Conservation (phyloP, 179 eudicot species). For the Vitellaria paradoxa region DNA sequence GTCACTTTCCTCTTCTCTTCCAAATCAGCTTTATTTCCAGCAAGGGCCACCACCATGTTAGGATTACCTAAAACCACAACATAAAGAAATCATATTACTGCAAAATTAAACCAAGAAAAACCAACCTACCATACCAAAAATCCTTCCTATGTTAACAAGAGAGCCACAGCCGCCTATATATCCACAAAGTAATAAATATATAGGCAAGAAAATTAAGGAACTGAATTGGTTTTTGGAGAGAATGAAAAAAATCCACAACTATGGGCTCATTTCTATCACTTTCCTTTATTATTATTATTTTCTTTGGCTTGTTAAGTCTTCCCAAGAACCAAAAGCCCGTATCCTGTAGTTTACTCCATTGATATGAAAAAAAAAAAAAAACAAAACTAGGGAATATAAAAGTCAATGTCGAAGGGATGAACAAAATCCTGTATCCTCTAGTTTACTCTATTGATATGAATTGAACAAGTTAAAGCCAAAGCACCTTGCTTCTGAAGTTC, state of each 20-base stretch:
- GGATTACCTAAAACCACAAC: slow-evolving; percentile 66
- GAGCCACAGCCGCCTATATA: not conserved
- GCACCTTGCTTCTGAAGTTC: slow-evolving; percentile 97
- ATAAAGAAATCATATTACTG: not conserved
- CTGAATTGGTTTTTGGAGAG: not conserved
- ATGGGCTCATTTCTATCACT: not conserved
- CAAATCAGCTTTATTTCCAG: slow-evolving; percentile 86
- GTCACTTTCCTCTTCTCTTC: slow-evolving; percentile 74
- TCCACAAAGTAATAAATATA: not conserved
- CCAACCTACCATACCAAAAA: not conserved
- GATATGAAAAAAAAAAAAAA: too few relatives aligned
- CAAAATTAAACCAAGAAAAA: not conserved
- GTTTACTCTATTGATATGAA: not conserved
- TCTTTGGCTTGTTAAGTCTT: not conserved
- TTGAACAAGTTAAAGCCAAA: not conserved
- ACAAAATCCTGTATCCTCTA: not conserved
- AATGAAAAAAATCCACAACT: not conserved
- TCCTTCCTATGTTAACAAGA: not conserved
- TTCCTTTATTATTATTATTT: not conserved
- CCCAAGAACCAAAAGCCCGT: not conserved
- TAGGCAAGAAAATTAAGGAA: not conserved
- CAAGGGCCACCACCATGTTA: slow-evolving; percentile 91
- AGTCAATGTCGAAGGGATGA: not conserved
- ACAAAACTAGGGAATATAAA: not conserved
- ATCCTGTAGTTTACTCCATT: too few relatives aligned